A percentile compares a stretch with the other conserved stretches of the same genome.
Evolutionary conservation across 148 eudicot species (phyloP).

Genomic region (Fagopyrum esculentum): DNA sequence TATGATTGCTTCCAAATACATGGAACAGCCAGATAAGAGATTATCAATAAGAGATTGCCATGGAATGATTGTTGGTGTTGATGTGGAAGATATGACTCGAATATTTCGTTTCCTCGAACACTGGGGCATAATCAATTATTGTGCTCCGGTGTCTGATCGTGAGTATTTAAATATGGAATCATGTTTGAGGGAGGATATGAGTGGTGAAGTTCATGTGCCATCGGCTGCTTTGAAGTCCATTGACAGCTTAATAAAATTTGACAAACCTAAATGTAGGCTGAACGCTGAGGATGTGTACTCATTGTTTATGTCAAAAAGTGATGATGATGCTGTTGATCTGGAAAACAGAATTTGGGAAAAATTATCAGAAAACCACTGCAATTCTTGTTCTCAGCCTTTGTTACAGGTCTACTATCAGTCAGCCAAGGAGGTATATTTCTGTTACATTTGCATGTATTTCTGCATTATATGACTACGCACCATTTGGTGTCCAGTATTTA

Average conservation of each 20-base stretch:
- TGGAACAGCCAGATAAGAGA: constrained; percentile 68
- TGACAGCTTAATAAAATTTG: constrained; percentile 82
- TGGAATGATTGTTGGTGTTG: constrained; percentile 42
- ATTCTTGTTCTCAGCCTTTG: constrained; percentile 56
- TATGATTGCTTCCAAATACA: constrained; percentile 57
- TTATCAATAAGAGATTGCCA: constrained; percentile 57
- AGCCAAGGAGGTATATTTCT: constrained; percentile 55
- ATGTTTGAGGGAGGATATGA: constrained; percentile 58
- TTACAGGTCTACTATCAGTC: constrained; percentile 65
- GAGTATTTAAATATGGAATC: constrained; percentile 40
- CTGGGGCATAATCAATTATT: constrained; percentile 90
- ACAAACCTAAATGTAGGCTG: constrained; percentile 68
- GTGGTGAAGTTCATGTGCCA: constrained; percentile 84
- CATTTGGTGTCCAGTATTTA: background rate
- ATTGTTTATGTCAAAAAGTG: constrained; percentile 32
- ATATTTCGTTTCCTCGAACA: constrained; percentile 87
- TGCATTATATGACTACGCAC: background rate
- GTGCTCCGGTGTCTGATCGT: constrained; percentile 39
- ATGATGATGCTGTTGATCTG: constrained; percentile 42
- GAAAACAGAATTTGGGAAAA: constrained; percentile 66
- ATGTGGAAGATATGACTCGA: constrained; percentile 56
- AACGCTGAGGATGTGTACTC: constrained; percentile 53
- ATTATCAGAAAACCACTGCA: constrained; percentile 62
- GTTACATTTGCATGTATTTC: background rate
- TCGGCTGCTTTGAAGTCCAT: constrained; percentile 71